Evolutionary conservation across 495 filamentous ascomycete genomes (phyloP).

Genomic region (Neurospora pannonica): DNA sequence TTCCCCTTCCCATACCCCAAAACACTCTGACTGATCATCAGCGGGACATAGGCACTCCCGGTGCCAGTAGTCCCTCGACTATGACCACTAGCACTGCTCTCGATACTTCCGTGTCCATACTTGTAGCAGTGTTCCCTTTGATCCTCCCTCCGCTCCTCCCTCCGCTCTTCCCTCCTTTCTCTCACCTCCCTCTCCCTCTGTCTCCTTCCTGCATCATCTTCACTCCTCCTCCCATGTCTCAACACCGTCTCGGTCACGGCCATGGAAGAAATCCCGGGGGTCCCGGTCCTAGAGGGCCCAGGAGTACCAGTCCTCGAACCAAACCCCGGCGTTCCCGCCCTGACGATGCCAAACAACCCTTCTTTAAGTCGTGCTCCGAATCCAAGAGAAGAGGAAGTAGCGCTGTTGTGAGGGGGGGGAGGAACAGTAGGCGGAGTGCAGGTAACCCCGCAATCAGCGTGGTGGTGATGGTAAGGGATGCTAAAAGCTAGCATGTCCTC

Average conservation of each 20-base stretch:
- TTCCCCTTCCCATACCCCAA: neutral
- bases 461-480: neutral
- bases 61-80: neutral
- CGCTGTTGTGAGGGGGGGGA: neutral
- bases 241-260: neutral
- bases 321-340: neutral
- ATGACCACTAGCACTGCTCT: neutral
- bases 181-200: neutral
- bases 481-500: neutral
- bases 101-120: neutral
- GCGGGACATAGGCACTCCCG: neutral
- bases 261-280: neutral
- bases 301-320: neutral
- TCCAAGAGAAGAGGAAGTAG: neutral
- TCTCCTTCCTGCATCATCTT: neutral
- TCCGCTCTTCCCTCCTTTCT: neutral
- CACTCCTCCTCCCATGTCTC: neutral
- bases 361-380: neutral
- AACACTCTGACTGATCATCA: neutral
- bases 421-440: neutral
- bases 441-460: neutral
- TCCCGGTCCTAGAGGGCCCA: neutral
- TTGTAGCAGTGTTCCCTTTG: neutral
- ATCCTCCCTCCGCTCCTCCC: neutral
- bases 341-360: neutral